Percentiles rank a stretch among this genome's conserved stretches.
These are phyloP conservation scores for Hirsutella thompsonii DNA, from an alignment of 2,329 filamentous ascomycete species.

Conservation along the genomic window DNA sequence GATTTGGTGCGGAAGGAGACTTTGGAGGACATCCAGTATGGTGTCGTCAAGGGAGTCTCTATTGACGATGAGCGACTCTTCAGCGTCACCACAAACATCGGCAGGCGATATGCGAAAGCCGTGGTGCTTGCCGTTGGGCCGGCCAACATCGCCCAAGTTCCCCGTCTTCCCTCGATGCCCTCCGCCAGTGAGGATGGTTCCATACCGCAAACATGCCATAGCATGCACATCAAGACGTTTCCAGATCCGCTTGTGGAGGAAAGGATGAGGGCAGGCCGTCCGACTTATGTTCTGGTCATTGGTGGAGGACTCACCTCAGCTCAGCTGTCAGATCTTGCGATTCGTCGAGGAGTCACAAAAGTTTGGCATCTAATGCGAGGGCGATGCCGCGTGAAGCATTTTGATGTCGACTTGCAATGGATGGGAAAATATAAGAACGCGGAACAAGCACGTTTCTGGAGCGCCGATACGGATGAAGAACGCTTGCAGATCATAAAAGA, in stretches of 20 bases:
- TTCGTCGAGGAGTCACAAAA: slow-evolving; percentile 51
- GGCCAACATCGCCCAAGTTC: slow-evolving; percentile 44
- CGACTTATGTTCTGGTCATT: slow-evolving; percentile 57
- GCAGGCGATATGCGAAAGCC: slow-evolving; percentile 40
- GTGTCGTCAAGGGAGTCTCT: slow-evolving; percentile 29
- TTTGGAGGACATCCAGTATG: slow-evolving; percentile 49
- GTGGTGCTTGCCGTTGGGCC: slow-evolving; percentile 62
- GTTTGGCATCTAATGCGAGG: slow-evolving; percentile 60
- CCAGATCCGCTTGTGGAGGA: slow-evolving; percentile 37
- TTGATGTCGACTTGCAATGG: slow-evolving; percentile 67
- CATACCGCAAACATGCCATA: slow-evolving; percentile 43
- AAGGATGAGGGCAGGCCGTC: slow-evolving; percentile 34
- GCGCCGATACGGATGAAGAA: slow-evolving; percentile 57
- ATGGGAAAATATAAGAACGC: slow-evolving; percentile 73
- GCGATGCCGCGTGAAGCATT: slow-evolving; percentile 52
- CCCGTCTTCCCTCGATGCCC: slow-evolving; percentile 21
- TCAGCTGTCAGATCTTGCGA: slow-evolving; percentile 55
- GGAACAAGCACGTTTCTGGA: slow-evolving; percentile 66
- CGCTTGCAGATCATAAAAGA: slow-evolving; percentile 50
- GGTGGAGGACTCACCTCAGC: slow-evolving; percentile 68
- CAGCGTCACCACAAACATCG: slow-evolving; percentile 44
- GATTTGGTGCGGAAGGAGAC: slow-evolving; percentile 48
- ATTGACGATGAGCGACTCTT: slow-evolving; percentile 45
- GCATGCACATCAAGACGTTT: slow-evolving; percentile 47
- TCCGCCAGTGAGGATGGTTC: background rate